A percentile compares a stretch with the other conserved stretches of the same genome.
Conservation (phyloP, 257 asterid species). For the Salvia rosmarinus region DNA sequence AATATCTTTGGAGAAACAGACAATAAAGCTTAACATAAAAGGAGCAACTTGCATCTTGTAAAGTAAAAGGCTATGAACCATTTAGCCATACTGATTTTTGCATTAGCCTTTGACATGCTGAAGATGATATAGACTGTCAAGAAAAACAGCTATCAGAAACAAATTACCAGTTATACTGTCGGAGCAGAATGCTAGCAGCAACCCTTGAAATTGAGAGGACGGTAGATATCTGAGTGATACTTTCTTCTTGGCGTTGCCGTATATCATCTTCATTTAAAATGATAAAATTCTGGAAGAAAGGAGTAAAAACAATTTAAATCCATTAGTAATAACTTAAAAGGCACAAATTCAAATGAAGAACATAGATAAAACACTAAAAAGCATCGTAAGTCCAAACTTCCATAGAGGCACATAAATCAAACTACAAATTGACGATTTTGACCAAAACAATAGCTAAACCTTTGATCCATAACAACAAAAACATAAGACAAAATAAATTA, state of each 20-base stretch:
- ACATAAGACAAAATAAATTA: neutral
- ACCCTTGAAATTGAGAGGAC: slow-evolving; percentile 86
- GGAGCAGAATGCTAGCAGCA: slow-evolving; percentile 88
- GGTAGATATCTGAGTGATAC: slow-evolving; percentile 64
- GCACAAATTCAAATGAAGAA: neutral
- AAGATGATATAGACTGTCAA: slow-evolving; percentile 1
- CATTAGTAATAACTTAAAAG: slow-evolving; percentile 23
- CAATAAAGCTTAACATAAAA: slow-evolving; percentile 20
- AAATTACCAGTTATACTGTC: slow-evolving; percentile 84
- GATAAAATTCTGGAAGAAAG: slow-evolving; percentile 59
- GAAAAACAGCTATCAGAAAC: slow-evolving; percentile 32
- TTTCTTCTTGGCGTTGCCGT: slow-evolving; percentile 88
- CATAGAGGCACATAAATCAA: neutral
- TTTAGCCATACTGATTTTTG: slow-evolving; percentile 2
- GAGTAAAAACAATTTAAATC: slow-evolving; percentile 19
- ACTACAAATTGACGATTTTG: slow-evolving; percentile 23
- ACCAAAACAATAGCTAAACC: slow-evolving; percentile 17
- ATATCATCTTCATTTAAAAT: slow-evolving; percentile 82
- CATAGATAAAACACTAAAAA: slow-evolving; percentile 10
- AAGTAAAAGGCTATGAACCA: slow-evolving; percentile 5
- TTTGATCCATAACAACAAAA: slow-evolving; percentile 7
- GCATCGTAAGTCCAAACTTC: slow-evolving; percentile 12
- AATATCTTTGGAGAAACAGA: slow-evolving; percentile 8
- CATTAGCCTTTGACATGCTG: slow-evolving; percentile 1
- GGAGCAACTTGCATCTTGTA: slow-evolving; percentile 19